Evolutionary conservation across 352 stramenopile species (phyloP), one percentile per base, ranked within the genome.

Genomic region (Discostella stelligera): DNA sequence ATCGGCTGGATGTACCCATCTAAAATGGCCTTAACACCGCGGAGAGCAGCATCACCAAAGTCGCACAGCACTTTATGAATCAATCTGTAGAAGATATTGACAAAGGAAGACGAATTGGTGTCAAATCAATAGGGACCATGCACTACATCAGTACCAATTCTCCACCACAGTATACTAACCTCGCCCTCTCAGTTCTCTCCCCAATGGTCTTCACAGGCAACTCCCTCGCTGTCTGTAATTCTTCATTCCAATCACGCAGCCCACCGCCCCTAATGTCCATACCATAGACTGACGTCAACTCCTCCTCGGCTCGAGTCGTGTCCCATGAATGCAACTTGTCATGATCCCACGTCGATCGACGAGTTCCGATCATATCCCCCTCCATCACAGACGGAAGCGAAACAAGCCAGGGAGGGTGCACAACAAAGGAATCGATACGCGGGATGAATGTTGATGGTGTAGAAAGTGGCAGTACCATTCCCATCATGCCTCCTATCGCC

Each of bases 171-270:
- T 44, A 10, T 44, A 44, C 77, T 77, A 49, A 88, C 80, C 95
- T 95, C 64, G 93, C 93, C 60, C 96, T 94, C 65, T 98, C 93
- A 66, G 98, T 89, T 64, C 97, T 89, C 30, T 98, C 94, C 64
- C 90, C 89, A 10, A 98, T 75, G 6, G 85, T 95, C 21, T 85
- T 77, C 6, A 86, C 89, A 6, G 94, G 91, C 85, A 93, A 87
- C 67, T 93, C 88, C 56, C 88, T 70, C 13, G 85, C 85, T 48
- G 92, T 95, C 79, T 98, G 96, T 61, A 98, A 95, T 79, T 98
- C 96, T 63, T 98, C 96, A 74, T 98, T 98, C 96, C 96, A 98
- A 86, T 98, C 96, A 50, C 96, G 93, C 46, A 96, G 67, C 13
- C 95, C 91, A 30, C 96, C 96, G 67, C 87, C 92, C 66, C 97